phyloP scores from a whole-genome alignment of 2,329 filamentous ascomycete genomes.

The Aspergillus melleus region DNA sequence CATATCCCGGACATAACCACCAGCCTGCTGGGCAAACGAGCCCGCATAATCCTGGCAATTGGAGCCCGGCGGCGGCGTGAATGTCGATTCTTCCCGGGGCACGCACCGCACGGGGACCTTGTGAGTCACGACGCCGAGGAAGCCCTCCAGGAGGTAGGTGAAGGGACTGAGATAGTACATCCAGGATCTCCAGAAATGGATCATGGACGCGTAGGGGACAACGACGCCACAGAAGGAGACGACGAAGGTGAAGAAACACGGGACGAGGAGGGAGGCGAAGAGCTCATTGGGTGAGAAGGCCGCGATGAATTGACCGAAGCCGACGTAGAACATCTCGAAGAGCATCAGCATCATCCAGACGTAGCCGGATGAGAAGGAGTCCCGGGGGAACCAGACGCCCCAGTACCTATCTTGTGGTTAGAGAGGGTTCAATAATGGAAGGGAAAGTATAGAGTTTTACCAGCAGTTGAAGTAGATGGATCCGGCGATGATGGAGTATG shows the following conservation, averaged over 20 bases:
- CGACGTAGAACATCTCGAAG: conserved; percentile 66
- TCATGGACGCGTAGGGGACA: conserved; percentile 64
- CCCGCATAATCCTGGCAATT: conserved; percentile 62
- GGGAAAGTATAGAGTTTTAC: conserved; percentile 36
- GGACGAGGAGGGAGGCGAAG: conserved; percentile 65
- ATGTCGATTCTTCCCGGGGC: conserved; percentile 59
- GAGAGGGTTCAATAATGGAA: background rate
- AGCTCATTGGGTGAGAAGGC: conserved; percentile 66
- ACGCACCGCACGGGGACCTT: conserved; percentile 58
- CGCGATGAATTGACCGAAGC: conserved; percentile 68
- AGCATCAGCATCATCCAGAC: conserved; percentile 65
- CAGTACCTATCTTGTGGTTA: conserved; percentile 47
- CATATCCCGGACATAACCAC: conserved; percentile 63
- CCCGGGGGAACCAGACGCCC: conserved; percentile 54
- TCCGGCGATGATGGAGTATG: conserved; percentile 66
- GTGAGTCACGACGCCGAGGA: conserved; percentile 58
- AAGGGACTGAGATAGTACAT: conserved; percentile 70
- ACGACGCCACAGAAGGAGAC: conserved; percentile 74
- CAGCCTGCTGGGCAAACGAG: conserved; percentile 53
- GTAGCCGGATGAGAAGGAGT: conserved; percentile 61
- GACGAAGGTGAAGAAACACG: conserved; percentile 68
- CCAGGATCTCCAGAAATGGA: conserved; percentile 65
- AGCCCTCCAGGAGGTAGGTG: conserved; percentile 64
- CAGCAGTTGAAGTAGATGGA: conserved; percentile 66
- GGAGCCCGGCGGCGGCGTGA: conserved; percentile 58